Conservation (phyloP, 2,329 filamentous ascomycete genomes). For the Neofusicoccum laricinum region DNA sequence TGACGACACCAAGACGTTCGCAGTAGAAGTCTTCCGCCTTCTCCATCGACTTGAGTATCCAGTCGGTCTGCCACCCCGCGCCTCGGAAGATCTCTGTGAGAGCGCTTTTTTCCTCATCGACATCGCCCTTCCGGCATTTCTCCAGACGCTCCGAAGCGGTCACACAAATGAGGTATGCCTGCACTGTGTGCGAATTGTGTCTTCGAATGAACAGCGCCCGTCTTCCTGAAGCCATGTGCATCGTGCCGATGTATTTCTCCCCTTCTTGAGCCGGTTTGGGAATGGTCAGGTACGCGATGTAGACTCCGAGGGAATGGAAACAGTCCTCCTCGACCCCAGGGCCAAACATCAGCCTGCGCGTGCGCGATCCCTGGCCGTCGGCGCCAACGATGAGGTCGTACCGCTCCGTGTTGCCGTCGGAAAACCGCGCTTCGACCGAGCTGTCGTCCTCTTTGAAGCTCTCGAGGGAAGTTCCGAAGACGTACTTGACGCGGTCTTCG, state of each 20-base stretch:
- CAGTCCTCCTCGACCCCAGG: slow-evolving; percentile 17
- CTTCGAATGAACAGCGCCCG: slow-evolving; percentile 43
- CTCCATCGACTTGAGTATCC: slow-evolving; percentile 44
- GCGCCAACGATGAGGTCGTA: slow-evolving; percentile 57
- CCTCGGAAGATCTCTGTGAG: slow-evolving; percentile 41
- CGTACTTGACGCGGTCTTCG: slow-evolving; percentile 27
- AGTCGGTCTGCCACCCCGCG: slow-evolving; percentile 45
- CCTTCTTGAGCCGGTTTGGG: slow-evolving; percentile 26
- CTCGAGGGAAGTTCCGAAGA: slow-evolving; percentile 32
- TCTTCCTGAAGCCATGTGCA: slow-evolving; percentile 35
- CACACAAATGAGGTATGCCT: slow-evolving; percentile 32
- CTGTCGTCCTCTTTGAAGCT: slow-evolving; percentile 28
- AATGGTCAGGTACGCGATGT: slow-evolving; percentile 39
- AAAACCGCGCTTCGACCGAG: slow-evolving; percentile 41
- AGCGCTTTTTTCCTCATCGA: slow-evolving; percentile 40
- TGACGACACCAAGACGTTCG: slow-evolving; percentile 44
- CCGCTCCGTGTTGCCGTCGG: slow-evolving; percentile 40
- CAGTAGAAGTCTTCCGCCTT: slow-evolving; percentile 47
- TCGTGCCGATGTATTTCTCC: slow-evolving; percentile 36
- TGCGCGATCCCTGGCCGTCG: slow-evolving; percentile 54
- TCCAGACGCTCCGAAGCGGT: slow-evolving; percentile 1
- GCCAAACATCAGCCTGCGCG: slow-evolving; percentile 33
- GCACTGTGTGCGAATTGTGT: slow-evolving; percentile 35
- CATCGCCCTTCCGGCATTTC: slow-evolving; percentile 24
- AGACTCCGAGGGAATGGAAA: slow-evolving; percentile 25